Evolutionary conservation across 2,329 filamentous ascomycete species (phyloP).

Genomic region (Monilinia aucupariae): DNA sequence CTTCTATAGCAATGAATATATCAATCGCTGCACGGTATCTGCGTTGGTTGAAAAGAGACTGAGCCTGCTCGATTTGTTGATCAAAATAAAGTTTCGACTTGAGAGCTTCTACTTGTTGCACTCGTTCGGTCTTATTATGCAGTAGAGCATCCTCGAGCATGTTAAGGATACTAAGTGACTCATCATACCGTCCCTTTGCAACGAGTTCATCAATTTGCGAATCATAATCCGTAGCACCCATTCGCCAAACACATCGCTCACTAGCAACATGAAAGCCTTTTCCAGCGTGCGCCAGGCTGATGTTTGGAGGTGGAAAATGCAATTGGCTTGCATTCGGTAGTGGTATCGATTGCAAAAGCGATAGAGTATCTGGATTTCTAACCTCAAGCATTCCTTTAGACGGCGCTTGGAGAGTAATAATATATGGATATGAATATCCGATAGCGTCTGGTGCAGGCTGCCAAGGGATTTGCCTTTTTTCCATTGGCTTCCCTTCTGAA

Average conservation of each 20-base stretch:
- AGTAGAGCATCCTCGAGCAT: slow-evolving; percentile 92
- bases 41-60: slow-evolving; percentile 71
- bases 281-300: slow-evolving; percentile 89
- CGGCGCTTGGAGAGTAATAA: slow-evolving; percentile 77
- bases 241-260: slow-evolving; percentile 89
- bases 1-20: slow-evolving; percentile 76
- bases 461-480: slow-evolving; percentile 91
- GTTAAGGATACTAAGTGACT: slow-evolving; percentile 80
- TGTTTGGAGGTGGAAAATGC: slow-evolving; percentile 87
- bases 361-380: slow-evolving; percentile 85
- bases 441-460: slow-evolving; percentile 79
- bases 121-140: slow-evolving; percentile 70
- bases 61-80: slow-evolving; percentile 68
- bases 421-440: slow-evolving; percentile 94
- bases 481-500: slow-evolving; percentile 71
- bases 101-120: slow-evolving; percentile 82
- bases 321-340: slow-evolving; percentile 78
- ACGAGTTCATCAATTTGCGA: slow-evolving; percentile 81
- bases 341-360: slow-evolving; percentile 77
- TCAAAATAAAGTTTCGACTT: slow-evolving; percentile 85
- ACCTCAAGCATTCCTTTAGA: slow-evolving; percentile 84
- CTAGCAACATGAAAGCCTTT: slow-evolving; percentile 94
- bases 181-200: slow-evolving; percentile 69
- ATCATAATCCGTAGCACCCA: slow-evolving; percentile 89
- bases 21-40: slow-evolving; percentile 85